A percentile compares a stretch with the other conserved stretches of the same genome.
These are phyloP conservation scores for Tetrahymena elliotti DNA, from an alignment of 73 alveolate genomes.

Conservation along the genomic window DNA sequence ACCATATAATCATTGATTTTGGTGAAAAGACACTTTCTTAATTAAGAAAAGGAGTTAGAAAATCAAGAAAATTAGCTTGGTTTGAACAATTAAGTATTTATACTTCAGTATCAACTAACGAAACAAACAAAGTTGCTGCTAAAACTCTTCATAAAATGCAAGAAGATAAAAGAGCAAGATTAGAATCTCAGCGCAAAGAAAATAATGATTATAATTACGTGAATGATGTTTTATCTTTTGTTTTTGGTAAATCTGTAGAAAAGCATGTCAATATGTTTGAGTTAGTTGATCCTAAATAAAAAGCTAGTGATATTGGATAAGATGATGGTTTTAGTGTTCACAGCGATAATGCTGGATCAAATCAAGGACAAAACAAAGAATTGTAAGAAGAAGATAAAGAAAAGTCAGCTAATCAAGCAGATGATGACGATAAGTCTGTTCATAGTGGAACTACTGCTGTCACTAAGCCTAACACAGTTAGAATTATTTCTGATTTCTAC, in stretches of 20 bases:
- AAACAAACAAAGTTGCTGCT: not conserved
- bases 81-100: not conserved
- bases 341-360: not conserved
- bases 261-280: not conserved
- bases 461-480: not conserved
- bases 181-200: not conserved
- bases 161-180: not conserved
- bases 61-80: not conserved
- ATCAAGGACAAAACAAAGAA: conserved; percentile 2
- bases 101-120: not conserved
- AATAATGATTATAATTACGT: not conserved
- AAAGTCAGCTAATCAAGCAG: not conserved
- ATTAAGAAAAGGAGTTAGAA: not conserved
- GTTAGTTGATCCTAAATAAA: not conserved
- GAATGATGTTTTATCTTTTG: not conserved
- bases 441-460: conserved; percentile 12
- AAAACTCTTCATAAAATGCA: not conserved
- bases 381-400: conserved; percentile 16
- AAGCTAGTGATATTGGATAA: not conserved
- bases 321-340: conserved; percentile 1
- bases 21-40: not conserved
- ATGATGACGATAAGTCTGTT: not conserved
- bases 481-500: conserved; percentile 20
- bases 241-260: not conserved
- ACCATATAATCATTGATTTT: not conserved